phyloP scores from a whole-genome alignment of 306 rosid genomes.

The Crotalaria pallida region DNA sequence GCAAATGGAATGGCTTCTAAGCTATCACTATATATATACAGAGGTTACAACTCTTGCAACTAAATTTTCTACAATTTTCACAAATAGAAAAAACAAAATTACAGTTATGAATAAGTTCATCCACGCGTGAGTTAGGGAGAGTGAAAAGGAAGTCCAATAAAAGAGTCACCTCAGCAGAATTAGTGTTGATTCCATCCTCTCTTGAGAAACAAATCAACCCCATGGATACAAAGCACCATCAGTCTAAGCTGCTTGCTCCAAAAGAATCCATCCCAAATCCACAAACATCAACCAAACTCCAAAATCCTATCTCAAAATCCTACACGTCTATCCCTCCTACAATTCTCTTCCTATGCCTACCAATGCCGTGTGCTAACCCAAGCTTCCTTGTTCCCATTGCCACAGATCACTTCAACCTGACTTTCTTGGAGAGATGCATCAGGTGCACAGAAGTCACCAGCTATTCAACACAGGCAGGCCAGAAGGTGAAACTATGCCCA shows the following conservation, averaged over 20 bases:
- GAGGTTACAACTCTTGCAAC: conserved; percentile 48
- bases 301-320: conserved; percentile 62
- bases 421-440: conserved; percentile 28
- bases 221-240: conserved; percentile 44
- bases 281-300: conserved; percentile 50
- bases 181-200: conserved; percentile 49
- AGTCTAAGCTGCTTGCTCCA: conserved; percentile 47
- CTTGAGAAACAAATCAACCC: conserved; percentile 57
- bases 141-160: conserved; percentile 35
- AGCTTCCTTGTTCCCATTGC: conserved; percentile 21
- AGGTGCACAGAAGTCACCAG: conserved; percentile 24
- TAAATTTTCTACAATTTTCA: conserved; percentile 43
- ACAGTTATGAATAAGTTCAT: conserved; percentile 39
- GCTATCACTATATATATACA: conserved; percentile 69
- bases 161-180: conserved; percentile 39
- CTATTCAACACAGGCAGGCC: conserved; percentile 33
- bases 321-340: conserved; percentile 45
- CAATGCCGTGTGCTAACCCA: conserved; percentile 28
- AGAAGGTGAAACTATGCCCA: conserved; percentile 32
- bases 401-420: conserved; percentile 25
- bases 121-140: conserved; percentile 33
- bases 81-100: conserved; percentile 37
- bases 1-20: conserved; percentile 56
- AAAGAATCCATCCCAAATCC: conserved; percentile 67
- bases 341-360: conserved; percentile 46